Percentiles rank a stretch among this genome's conserved stretches.
These are phyloP conservation scores for Yamadazyma ubonensis DNA, from an alignment of 805 yeast genomes.

Conservation along the genomic window DNA sequence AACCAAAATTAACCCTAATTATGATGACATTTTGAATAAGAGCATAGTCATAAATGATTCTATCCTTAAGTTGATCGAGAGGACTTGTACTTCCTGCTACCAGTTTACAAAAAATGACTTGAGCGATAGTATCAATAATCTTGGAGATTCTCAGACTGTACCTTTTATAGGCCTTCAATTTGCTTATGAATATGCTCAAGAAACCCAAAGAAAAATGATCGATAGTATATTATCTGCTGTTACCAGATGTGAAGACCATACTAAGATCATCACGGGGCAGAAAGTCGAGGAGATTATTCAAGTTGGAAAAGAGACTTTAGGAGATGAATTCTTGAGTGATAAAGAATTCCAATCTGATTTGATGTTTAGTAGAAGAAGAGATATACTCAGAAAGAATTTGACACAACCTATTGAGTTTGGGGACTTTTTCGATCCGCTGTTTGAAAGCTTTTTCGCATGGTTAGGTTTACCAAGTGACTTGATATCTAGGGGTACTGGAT, in stretches of 20 bases:
- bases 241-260: constrained; percentile 60
- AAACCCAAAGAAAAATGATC: constrained; percentile 67
- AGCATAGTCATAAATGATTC: constrained; percentile 56
- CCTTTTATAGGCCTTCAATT: constrained; percentile 62
- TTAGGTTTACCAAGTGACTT: constrained; percentile 37
- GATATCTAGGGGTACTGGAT: constrained; percentile 26
- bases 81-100: constrained; percentile 56
- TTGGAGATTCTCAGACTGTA: constrained; percentile 53
- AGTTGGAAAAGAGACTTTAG: constrained; percentile 64
- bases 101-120: constrained; percentile 57
- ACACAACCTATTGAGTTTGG: constrained; percentile 56
- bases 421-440: constrained; percentile 81
- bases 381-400: constrained; percentile 57
- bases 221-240: constrained; percentile 66
- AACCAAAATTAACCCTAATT: constrained; percentile 58
- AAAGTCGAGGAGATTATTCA: constrained; percentile 62
- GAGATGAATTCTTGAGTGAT: constrained; percentile 58
- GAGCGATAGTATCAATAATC: constrained; percentile 46
- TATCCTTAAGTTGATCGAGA: constrained; percentile 64
- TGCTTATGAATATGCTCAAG: constrained; percentile 65
- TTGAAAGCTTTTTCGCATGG: constrained; percentile 55
- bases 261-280: constrained; percentile 57
- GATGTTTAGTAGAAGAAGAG: constrained; percentile 80
- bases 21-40: constrained; percentile 50
- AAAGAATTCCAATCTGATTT: constrained; percentile 65